Percentiles rank a stretch among this genome's conserved stretches.
These are phyloP conservation scores for Ophiostoma himal-ulmi DNA, from an alignment of 2,329 filamentous ascomycete species.

Conservation along the genomic window DNA sequence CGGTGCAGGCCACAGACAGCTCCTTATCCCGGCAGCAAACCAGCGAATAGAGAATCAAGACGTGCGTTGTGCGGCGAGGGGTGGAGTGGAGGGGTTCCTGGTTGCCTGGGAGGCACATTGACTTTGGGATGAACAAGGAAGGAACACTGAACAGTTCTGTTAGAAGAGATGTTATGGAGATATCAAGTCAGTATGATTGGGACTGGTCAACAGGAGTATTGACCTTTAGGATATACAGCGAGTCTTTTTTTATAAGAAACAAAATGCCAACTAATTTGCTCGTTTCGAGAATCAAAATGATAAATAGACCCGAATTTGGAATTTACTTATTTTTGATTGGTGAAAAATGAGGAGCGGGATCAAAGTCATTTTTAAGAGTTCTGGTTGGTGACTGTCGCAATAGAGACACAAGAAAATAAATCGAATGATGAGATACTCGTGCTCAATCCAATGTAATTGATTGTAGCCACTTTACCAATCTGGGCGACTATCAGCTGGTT, in stretches of 20 bases:
- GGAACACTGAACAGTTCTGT: neutral
- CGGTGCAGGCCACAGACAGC: neutral
- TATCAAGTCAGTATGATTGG: too few species aligned
- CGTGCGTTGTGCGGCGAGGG: slow-evolving; percentile 9
- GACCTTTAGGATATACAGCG: too few species aligned
- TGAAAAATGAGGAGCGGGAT: neutral
- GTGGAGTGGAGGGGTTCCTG: slow-evolving; percentile 14
- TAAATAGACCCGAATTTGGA: neutral
- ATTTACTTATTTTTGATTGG: neutral
- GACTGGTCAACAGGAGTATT: too few species aligned
- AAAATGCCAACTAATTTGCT: too few species aligned
- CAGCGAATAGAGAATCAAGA: neutral
- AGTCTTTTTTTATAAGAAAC: too few species aligned
- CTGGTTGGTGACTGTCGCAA: neutral
- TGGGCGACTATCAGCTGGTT: neutral
- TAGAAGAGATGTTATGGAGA: too few species aligned
- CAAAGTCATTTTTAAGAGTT: neutral
- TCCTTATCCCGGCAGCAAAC: neutral
- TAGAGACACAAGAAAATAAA: neutral
- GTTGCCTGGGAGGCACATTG: neutral
- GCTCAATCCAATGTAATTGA: neutral
- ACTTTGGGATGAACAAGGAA: too few species aligned
- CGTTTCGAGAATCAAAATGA: neutral
- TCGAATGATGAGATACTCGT: neutral
- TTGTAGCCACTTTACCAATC: neutral